Conservation (phyloP, 352 stramenopile species). For the Phytophthora niederhauseri region DNA sequence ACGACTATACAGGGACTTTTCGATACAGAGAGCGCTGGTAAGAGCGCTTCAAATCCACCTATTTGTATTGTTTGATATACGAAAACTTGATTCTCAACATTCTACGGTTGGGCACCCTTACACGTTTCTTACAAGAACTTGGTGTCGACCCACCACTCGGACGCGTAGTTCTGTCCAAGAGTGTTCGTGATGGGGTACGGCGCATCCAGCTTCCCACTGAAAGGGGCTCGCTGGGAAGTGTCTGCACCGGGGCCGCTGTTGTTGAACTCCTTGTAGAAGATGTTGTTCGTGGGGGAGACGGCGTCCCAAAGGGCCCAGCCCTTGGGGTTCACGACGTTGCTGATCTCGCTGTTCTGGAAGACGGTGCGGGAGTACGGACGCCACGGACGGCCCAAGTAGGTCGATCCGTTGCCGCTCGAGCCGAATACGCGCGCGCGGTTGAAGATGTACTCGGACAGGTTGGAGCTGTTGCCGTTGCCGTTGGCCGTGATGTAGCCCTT, state of each 20-base stretch:
- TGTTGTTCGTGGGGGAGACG: constrained; percentile 8
- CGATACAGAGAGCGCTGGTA: too few species aligned
- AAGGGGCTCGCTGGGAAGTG: constrained; percentile 2
- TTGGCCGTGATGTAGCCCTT: constrained; percentile 18
- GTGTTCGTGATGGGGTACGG: background rate
- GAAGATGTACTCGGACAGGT: constrained; percentile 21
- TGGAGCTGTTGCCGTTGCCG: constrained; percentile 11
- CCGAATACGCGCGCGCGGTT: constrained; percentile 20
- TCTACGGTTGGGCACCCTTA: too few species aligned
- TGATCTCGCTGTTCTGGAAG: constrained; percentile 20
- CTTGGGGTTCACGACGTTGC: constrained; percentile 10
- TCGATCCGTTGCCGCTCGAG: background rate
- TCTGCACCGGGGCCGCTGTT: constrained; percentile 8
- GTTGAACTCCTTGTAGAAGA: constrained; percentile 24
- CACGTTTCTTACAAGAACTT: constrained; percentile 11
- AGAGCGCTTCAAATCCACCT: too few species aligned
- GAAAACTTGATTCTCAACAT: too few species aligned
- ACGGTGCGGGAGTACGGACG: constrained; percentile 12
- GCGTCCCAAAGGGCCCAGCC: constrained; percentile 9
- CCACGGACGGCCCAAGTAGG: constrained; percentile 18
- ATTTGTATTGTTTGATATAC: too few species aligned
- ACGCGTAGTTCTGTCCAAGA: constrained; percentile 4
- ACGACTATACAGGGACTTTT: too few species aligned
- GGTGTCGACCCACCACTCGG: constrained; percentile 19
- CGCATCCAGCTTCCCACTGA: constrained; percentile 7